Base-by-base conservation (phyloP, 495 filamentous ascomycete genomes). In the Aspergillus bridgeri region DNA sequence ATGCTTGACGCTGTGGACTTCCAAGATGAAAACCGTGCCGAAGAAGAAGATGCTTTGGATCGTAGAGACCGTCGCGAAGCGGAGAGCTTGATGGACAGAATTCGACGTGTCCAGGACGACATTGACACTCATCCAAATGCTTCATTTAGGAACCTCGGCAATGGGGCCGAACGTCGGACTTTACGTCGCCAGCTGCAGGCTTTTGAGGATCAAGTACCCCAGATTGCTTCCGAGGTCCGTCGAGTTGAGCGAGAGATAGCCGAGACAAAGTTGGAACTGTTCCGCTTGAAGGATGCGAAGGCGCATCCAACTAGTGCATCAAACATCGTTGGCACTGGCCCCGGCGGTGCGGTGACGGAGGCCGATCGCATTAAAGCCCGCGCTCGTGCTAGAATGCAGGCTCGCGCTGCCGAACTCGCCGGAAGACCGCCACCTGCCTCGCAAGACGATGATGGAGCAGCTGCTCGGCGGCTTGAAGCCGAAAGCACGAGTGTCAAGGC, bases 1-100 rank as follows among this genome's bases (percentile, higher is more conserved):
- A 79, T 99, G 63, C 80, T 99, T n/a, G 93, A 98, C 69, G 94
- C 95, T 2, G 92, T 96, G 69, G 95, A 99, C 66, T 97, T 96
- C 71, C 89, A 91, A 64, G 95, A 98, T 61, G 92, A 97, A 72
- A 90, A 89, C 67, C 81, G 83, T 48, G 85, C 83, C 2, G 95
- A 98, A 63, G 89, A 97, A 69, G 94, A 98, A 60, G 94, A 97
- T 59, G 86, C 86, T 19, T 81, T 97, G 23, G 95, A 98, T 65
- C 86, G 94, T 47, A 84, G 87, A 55, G 95, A 99, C 70, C 84
- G 91, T 53, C 86, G 90, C 22, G 95, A 97, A 60, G 90, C 92
- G 19, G 95, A 98, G 57, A 93, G 96, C 60, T 83, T 99, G 5
- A 97, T 96, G 73, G 84, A 90, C 43, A 88, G 94, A 19, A 91